phyloP scores from a whole-genome alignment of 2,329 filamentous ascomycete genomes.

The Fusarium verrucosum region DNA sequence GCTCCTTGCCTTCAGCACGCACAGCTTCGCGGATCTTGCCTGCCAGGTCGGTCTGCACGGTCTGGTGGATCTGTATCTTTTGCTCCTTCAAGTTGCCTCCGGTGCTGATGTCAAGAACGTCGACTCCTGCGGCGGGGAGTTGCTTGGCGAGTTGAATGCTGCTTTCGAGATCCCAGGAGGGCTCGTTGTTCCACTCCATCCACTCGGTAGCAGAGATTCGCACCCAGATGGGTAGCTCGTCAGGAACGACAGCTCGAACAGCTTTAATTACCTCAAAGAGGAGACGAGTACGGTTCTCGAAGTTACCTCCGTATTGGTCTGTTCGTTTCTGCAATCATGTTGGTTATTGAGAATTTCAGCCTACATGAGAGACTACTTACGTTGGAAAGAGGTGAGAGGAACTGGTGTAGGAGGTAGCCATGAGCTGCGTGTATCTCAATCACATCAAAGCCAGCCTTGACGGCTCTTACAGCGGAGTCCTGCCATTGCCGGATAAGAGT shows the following conservation, averaged over 20 bases:
- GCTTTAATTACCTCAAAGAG: slow-evolving; percentile 63
- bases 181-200: slow-evolving; percentile 60
- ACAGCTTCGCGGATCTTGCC: slow-evolving; percentile 75
- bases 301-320: slow-evolving; percentile 71
- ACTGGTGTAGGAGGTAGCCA: slow-evolving; percentile 73
- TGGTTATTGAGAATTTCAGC: background rate
- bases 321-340: slow-evolving; percentile 59
- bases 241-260: slow-evolving; percentile 62
- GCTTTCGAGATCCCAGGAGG: slow-evolving; percentile 75
- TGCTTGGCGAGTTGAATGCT: slow-evolving; percentile 54
- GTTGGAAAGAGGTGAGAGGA: slow-evolving; percentile 69
- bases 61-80: slow-evolving; percentile 67
- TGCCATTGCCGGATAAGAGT: slow-evolving; percentile 70
- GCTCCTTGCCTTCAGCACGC: slow-evolving; percentile 54
- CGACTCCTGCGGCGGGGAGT: slow-evolving; percentile 77
- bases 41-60: slow-evolving; percentile 80
- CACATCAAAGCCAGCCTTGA: slow-evolving; percentile 77
- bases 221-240: slow-evolving; percentile 64
- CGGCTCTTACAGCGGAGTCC: slow-evolving; percentile 65
- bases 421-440: slow-evolving; percentile 75
- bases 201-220: slow-evolving; percentile 71
- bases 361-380: slow-evolving; percentile 41
- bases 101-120: slow-evolving; percentile 83
- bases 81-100: slow-evolving; percentile 74
- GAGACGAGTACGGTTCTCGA: slow-evolving; percentile 72